phyloP scores from a whole-genome alignment of 768 basidiomycete genomes.

The Calocybe cyanea region DNA sequence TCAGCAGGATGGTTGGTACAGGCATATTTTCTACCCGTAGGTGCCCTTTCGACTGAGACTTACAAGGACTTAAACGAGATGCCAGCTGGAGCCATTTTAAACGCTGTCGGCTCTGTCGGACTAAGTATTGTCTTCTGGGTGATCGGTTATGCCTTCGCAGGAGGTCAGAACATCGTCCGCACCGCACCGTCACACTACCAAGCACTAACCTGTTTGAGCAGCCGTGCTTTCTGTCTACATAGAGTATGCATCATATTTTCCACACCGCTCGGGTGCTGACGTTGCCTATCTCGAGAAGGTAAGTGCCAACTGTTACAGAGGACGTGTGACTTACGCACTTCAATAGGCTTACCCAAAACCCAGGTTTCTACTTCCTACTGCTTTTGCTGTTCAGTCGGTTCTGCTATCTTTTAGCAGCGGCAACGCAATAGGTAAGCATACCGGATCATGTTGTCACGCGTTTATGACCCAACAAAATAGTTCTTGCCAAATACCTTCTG shows the following conservation, averaged over 20 bases:
- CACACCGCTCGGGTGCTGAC: constrained; percentile 45
- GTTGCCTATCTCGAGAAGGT: constrained; percentile 45
- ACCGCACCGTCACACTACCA: background rate
- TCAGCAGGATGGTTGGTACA: constrained; percentile 36
- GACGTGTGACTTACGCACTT: background rate
- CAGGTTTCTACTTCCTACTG: constrained; percentile 36
- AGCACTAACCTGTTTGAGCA: constrained; percentile 6
- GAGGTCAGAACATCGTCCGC: constrained; percentile 25
- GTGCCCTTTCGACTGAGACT: constrained; percentile 1
- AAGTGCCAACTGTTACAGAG: background rate
- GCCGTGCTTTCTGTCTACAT: constrained; percentile 36
- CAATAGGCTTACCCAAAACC: constrained; percentile 38
- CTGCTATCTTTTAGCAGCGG: constrained; percentile 33
- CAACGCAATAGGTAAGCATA: constrained; percentile 35
- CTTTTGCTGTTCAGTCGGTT: constrained; percentile 38
- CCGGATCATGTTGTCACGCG: too few relatives aligned
- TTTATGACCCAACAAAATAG: constrained; percentile 11
- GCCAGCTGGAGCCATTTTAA: constrained; percentile 32
- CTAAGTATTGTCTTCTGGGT: constrained; percentile 39
- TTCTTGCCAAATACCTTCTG: constrained; percentile 34
- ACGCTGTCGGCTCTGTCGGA: constrained; percentile 34
- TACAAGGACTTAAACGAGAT: too few relatives aligned
- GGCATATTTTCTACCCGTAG: constrained; percentile 31
- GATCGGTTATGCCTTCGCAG: constrained; percentile 32
- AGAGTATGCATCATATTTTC: constrained; percentile 45